Percentiles rank a stretch among this genome's conserved stretches.
phyloP scores from a whole-genome alignment of 2,329 filamentous ascomycete species.

The Exophiala sp. region DNA sequence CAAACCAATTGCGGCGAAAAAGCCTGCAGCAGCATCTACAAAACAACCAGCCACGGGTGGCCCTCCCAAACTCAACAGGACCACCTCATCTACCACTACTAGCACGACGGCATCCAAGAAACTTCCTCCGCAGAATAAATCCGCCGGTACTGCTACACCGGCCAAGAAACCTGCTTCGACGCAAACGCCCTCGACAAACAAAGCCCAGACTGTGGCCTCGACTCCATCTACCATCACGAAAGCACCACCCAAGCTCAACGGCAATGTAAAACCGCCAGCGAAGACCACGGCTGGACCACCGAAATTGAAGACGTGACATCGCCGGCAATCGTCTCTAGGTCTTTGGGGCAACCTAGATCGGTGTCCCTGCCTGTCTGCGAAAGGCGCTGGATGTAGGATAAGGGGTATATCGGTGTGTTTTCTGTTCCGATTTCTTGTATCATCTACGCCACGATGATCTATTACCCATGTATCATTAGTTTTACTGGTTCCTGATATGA shows the following conservation, averaged over 20 bases:
- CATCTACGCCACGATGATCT: too few relatives aligned
- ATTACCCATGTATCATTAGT: too few relatives aligned
- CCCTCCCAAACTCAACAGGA: too few relatives aligned
- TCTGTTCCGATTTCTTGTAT: too few relatives aligned
- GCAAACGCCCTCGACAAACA: neutral
- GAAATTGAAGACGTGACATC: conserved; percentile 1
- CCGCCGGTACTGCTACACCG: neutral
- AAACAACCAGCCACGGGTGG: neutral
- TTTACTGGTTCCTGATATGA: too few relatives aligned
- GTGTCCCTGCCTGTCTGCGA: too few relatives aligned
- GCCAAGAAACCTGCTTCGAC: conserved; percentile 1
- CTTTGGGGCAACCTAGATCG: too few relatives aligned
- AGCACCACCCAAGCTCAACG: neutral
- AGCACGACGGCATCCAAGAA: neutral
- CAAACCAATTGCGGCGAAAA: neutral
- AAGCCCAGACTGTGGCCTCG: neutral
- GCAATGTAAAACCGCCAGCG: neutral
- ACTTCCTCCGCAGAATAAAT: neutral
- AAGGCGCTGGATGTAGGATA: too few relatives aligned
- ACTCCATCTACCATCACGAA: neutral
- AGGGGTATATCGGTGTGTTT: too few relatives aligned
- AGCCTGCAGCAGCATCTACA: neutral
- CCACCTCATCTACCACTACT: neutral
- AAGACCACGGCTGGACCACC: neutral
- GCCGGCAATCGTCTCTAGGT: too few relatives aligned